phyloP scores from a whole-genome alignment of 345 rosid genomes.

The Hypericum androsaemum region DNA sequence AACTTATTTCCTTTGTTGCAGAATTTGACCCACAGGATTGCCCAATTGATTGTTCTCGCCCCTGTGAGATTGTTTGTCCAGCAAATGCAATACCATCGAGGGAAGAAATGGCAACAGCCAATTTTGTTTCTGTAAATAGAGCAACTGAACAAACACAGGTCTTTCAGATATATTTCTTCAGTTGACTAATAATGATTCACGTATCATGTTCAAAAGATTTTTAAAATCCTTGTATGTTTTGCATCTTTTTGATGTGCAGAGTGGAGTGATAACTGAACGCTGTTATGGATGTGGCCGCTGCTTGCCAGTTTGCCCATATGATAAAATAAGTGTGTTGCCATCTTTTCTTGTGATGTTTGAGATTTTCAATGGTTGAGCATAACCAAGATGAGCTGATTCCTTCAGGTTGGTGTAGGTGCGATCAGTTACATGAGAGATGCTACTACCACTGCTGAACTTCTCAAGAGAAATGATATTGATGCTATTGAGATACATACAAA shows the following conservation, averaged over 20 bases:
- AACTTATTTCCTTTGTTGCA: constrained; percentile 11
- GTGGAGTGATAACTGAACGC: constrained; percentile 48
- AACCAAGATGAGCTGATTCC: not conserved
- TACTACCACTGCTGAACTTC: constrained; percentile 38
- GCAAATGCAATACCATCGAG: constrained; percentile 42
- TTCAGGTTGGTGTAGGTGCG: constrained; percentile 23
- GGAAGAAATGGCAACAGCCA: constrained; percentile 14
- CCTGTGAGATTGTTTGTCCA: constrained; percentile 49
- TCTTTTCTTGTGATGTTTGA: not conserved
- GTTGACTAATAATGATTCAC: constrained; percentile 3
- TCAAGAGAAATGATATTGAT: constrained; percentile 34
- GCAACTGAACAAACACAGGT: constrained; percentile 18
- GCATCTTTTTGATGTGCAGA: constrained; percentile 17
- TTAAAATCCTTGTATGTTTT: not conserved
- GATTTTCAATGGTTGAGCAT: not conserved
- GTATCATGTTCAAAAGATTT: not conserved
- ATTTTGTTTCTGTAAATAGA: constrained; percentile 7
- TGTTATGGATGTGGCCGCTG: constrained; percentile 62
- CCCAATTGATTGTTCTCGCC: constrained; percentile 46
- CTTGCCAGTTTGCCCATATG: constrained; percentile 50
- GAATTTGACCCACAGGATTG: constrained; percentile 54
- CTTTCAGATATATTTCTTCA: not conserved
- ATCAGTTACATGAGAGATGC: constrained; percentile 41
- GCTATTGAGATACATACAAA: constrained; percentile 58
- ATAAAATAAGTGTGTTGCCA: constrained; percentile 40